Evolutionary conservation across 371 early-diverging fungal genomes (phyloP).

Genomic region (Lichtheimia corymbifera): DNA sequence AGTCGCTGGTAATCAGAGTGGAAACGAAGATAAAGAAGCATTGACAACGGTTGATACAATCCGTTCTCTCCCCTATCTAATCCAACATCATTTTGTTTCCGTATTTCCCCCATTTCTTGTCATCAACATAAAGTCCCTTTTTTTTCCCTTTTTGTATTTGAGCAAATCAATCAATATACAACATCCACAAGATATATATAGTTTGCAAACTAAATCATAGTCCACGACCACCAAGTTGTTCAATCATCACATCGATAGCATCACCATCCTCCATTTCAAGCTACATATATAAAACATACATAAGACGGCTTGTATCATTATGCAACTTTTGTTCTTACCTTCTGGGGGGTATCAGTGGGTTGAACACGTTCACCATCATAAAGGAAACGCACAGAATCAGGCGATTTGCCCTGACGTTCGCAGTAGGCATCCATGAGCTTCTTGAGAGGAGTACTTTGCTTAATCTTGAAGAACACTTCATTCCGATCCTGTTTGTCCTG

Average conservation of each 20-base stretch:
- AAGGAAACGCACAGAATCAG: constrained; percentile 80
- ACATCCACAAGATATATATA: too few relatives aligned
- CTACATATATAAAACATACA: constrained; percentile 38
- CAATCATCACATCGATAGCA: constrained; percentile 87
- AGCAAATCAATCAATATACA: too few relatives aligned
- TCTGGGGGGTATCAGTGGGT: constrained; percentile 77
- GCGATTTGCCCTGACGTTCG: constrained; percentile 76
- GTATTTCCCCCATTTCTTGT: too few relatives aligned
- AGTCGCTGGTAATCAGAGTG: too few relatives aligned
- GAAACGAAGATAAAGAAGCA: too few relatives aligned
- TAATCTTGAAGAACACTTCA: constrained; percentile 93
- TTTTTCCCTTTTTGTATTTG: too few relatives aligned
- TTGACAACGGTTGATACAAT: too few relatives aligned
- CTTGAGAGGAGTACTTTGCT: constrained; percentile 82
- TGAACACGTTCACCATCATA: constrained; percentile 86
- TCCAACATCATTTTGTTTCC: too few relatives aligned
- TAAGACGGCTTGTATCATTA: neutral
- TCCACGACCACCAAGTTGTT: constrained; percentile 81
- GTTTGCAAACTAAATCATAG: too few relatives aligned
- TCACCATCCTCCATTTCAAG: constrained; percentile 96
- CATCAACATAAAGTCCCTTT: too few relatives aligned
- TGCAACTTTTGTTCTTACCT: constrained; percentile 45
- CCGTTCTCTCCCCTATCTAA: too few relatives aligned
- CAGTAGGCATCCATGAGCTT: constrained; percentile 93
- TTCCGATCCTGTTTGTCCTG: constrained; percentile 58